phyloP scores from a whole-genome alignment of 305 asterid genomes.

The Rubia peregrina region DNA sequence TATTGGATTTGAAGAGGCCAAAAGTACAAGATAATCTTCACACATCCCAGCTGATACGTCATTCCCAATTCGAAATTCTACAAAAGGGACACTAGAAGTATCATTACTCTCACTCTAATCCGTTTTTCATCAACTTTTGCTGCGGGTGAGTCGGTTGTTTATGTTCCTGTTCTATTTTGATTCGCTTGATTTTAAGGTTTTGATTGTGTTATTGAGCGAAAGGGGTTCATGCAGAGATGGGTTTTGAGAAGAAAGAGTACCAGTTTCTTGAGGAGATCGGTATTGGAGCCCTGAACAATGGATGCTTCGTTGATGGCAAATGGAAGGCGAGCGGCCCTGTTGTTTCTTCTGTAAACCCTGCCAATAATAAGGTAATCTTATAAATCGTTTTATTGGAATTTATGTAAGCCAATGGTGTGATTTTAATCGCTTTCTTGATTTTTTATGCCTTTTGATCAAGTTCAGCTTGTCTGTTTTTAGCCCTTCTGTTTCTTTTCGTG shows the following conservation, averaged over 20 bases:
- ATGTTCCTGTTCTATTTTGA: neutral
- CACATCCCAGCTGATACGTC: conserved; percentile 12
- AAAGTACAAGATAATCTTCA: neutral
- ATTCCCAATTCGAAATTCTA: neutral
- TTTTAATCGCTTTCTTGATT: neutral
- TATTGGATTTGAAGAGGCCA: neutral
- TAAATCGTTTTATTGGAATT: neutral
- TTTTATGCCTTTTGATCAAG: neutral
- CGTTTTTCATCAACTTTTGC: neutral
- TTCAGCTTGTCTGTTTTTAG: neutral
- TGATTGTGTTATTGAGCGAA: neutral
- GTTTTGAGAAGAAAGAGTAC: conserved; percentile 60
- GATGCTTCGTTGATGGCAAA: conserved; percentile 60
- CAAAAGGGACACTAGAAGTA: neutral
- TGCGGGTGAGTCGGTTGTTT: neutral
- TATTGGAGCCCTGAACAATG: conserved; percentile 55
- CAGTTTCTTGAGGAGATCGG: conserved; percentile 78
- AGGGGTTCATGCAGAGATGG: conserved; percentile 45
- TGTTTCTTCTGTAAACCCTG: conserved; percentile 64
- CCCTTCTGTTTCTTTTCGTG: neutral
- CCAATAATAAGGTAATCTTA: conserved; percentile 61
- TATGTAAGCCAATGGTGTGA: no score
- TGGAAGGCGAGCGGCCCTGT: conserved; percentile 85
- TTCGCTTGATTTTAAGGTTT: neutral
- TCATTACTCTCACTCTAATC: neutral